These are phyloP conservation scores for Fusarium virguliforme DNA, from an alignment of 2,329 filamentous ascomycete genomes.

Conservation along the genomic window DNA sequence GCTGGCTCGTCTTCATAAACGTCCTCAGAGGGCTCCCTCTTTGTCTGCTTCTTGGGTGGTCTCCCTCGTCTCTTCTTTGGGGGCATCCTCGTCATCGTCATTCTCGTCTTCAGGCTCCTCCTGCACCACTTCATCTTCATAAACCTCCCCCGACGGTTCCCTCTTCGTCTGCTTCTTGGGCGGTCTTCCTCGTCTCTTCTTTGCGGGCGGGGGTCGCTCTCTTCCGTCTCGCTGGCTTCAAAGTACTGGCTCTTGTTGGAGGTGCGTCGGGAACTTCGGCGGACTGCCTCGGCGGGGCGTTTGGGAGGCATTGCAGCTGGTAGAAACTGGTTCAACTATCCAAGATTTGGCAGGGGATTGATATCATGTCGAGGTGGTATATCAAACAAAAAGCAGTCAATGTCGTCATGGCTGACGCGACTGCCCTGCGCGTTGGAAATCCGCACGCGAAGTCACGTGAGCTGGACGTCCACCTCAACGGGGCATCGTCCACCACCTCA, in stretches of 20 bases:
- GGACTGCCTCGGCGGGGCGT: slow-evolving; percentile 55
- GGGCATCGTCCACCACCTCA: neutral
- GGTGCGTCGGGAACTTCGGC: slow-evolving; percentile 66
- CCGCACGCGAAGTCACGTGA: slow-evolving; percentile 51
- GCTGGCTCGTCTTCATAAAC: slow-evolving; percentile 48
- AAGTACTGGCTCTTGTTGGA: slow-evolving; percentile 69
- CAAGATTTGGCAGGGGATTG: slow-evolving; percentile 16
- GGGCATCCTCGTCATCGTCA: slow-evolving; percentile 54
- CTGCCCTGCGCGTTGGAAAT: slow-evolving; percentile 47
- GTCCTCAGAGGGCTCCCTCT: slow-evolving; percentile 50
- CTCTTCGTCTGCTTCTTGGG: slow-evolving; percentile 43
- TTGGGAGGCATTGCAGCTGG: slow-evolving; percentile 59
- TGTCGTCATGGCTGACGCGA: slow-evolving; percentile 47
- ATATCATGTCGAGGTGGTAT: neutral
- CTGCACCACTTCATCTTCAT: slow-evolving; percentile 47
- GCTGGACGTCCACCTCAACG: neutral
- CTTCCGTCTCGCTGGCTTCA: slow-evolving; percentile 54
- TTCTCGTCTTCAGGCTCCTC: slow-evolving; percentile 49
- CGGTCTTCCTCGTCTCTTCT: slow-evolving; percentile 52
- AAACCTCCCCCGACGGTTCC: slow-evolving; percentile 50
- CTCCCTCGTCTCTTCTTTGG: slow-evolving; percentile 52
- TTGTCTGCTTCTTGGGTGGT: slow-evolving; percentile 45
- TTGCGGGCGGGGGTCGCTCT: slow-evolving; percentile 47
- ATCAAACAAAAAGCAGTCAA: slow-evolving; percentile 21
- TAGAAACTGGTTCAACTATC: neutral